Evolutionary conservation across 441 rosid species (phyloP), one percentile per base, ranked within the genome.

Genomic region (Melastoma candidum): DNA sequence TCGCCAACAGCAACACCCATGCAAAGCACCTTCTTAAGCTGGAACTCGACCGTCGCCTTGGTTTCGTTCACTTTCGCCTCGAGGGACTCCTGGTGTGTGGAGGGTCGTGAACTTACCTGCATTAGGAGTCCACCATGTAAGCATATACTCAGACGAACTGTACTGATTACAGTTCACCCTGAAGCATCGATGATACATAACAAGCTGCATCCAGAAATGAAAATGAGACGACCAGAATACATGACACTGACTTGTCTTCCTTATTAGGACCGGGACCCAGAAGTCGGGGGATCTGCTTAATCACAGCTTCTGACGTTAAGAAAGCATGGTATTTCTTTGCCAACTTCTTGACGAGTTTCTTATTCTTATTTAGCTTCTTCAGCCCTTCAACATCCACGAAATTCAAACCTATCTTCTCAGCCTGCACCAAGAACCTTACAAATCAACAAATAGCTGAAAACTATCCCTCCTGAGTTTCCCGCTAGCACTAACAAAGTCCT

Each of bases 241-340:
- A 82, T 17, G 22, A 17, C 22, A 17, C 22, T 17, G 22, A 17
- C 97, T 80, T 76, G 85, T 96, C 98, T 76, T 97, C 98, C 73
- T 92, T 92, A 95, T 92, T 92, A 45, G 88, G 93, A 69, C 98
- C 98, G 27, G 98, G 98, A 49, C 98, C 98, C 32, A 88, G 70
- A 52, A 92, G 93, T 73, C 97, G 98, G 6, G 98, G 98, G 61
- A 92, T 92, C 85, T 92, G 98, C 79, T 88, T 92, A 60, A 92
- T 92, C 58, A 92, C 97, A 51, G 97, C 84, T 63, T 92, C 98
- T 29, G 98, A 93, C 26, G 97, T 97, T 60, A 88, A 72, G 61
- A 93, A 88, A 44, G 97, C 98, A 59, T 88, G 98, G 65, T 75
- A 93, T 52, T 81, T 82, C 86, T 93, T 93, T 7, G 88, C 98